These are phyloP conservation scores for Lipomyces mesembrius DNA, from an alignment of 805 yeast genomes.

Conservation along the genomic window DNA sequence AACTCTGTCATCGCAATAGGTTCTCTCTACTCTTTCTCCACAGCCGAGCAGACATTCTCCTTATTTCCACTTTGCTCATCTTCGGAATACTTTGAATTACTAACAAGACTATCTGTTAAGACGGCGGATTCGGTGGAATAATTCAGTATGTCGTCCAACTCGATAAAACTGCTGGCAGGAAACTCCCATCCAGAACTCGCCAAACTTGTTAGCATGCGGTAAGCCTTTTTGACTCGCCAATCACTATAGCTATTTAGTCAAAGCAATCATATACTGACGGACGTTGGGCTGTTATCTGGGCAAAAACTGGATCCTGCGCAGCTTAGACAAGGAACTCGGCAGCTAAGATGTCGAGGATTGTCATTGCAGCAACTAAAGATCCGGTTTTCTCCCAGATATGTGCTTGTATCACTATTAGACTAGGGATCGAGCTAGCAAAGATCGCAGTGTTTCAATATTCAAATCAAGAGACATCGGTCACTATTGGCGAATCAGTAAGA, in stretches of 20 bases:
- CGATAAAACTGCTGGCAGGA: constrained; percentile 63
- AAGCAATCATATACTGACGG: neutral
- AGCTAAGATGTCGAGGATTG: neutral
- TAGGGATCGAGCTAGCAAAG: constrained; percentile 71
- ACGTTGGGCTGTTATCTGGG: neutral
- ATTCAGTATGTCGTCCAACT: constrained; percentile 49
- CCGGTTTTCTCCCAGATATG: constrained; percentile 4
- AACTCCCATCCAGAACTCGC: constrained; percentile 76
- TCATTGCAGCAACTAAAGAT: neutral
- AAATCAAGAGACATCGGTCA: constrained; percentile 85
- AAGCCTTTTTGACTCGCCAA: constrained; percentile 13
- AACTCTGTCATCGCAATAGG: too few relatives aligned
- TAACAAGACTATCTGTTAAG: neutral
- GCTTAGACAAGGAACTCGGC: neutral
- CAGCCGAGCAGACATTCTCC: too few relatives aligned
- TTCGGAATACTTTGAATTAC: neutral
- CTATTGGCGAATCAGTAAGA: constrained; percentile 84
- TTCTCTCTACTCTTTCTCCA: too few relatives aligned
- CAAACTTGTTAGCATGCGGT: constrained; percentile 64
- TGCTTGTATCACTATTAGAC: constrained; percentile 41
- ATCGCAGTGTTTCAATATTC: constrained; percentile 84
- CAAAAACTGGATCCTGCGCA: neutral
- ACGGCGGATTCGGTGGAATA: neutral
- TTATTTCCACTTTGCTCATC: neutral
- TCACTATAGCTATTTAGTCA: neutral